phyloP scores from a whole-genome alignment of 331 rosid genomes.

The Pyracantha coccinea region DNA sequence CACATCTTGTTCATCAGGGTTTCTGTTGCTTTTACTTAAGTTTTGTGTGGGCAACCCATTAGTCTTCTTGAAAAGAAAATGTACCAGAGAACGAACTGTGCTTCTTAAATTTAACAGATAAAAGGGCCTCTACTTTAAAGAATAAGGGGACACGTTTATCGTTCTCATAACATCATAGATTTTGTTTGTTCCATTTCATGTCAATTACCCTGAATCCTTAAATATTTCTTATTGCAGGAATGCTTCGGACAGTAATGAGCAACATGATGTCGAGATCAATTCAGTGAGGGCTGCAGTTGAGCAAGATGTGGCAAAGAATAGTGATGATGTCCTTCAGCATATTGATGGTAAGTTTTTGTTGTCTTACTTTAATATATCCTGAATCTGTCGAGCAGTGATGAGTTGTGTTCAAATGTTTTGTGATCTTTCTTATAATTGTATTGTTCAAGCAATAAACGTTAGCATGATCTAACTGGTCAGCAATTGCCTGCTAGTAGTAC shows the following conservation, averaged over 20 bases:
- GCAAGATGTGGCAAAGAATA: conserved; percentile 64
- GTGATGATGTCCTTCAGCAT: conserved; percentile 42
- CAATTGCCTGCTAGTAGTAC: too few species aligned
- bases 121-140: neutral
- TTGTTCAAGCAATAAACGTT: too few species aligned
- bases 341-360: conserved; percentile 50
- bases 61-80: neutral
- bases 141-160: neutral
- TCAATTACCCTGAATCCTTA: too few species aligned
- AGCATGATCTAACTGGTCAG: too few species aligned
- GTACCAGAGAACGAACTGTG: neutral
- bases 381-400: neutral
- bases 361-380: neutral
- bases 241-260: conserved; percentile 54
- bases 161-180: neutral
- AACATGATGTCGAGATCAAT: conserved; percentile 63
- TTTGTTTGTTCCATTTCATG: too few species aligned
- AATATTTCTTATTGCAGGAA: conserved; percentile 34
- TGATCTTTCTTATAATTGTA: too few species aligned
- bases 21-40: neutral
- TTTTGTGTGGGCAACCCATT: neutral
- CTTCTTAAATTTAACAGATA: neutral
- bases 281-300: conserved; percentile 61
- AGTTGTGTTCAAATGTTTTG: neutral
- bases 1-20: neutral